phyloP scores from a whole-genome alignment of 2,329 filamentous ascomycete species.

The Scytalidium sp. region DNA sequence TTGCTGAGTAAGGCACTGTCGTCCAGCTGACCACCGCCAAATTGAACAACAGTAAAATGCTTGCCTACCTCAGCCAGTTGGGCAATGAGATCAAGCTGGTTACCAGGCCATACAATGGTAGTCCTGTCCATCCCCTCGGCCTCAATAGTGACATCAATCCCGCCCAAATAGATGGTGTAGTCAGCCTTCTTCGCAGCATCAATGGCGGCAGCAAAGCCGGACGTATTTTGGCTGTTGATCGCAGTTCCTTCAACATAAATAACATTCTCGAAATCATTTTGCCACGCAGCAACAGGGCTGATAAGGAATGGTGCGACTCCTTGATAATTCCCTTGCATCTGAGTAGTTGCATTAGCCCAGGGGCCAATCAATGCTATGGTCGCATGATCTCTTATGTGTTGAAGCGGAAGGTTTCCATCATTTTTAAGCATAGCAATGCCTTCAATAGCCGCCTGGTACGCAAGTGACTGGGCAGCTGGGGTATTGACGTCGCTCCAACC shows the following conservation, averaged over 20 bases:
- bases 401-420: slow-evolving; percentile 4
- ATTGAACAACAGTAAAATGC: slow-evolving; percentile 46
- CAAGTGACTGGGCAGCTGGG: background rate
- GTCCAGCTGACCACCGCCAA: slow-evolving; percentile 48
- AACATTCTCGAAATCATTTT: slow-evolving; percentile 21
- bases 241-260: slow-evolving; percentile 28
- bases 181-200: slow-evolving; percentile 40
- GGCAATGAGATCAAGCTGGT: slow-evolving; percentile 48
- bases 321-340: slow-evolving; percentile 7
- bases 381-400: background rate
- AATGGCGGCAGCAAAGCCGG: slow-evolving; percentile 22
- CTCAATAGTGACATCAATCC: slow-evolving; percentile 50
- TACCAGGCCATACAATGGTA: slow-evolving; percentile 45
- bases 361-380: slow-evolving; percentile 8
- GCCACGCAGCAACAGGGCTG: slow-evolving; percentile 40
- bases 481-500: background rate
- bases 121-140: slow-evolving; percentile 46
- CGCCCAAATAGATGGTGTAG: slow-evolving; percentile 49
- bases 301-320: slow-evolving; percentile 5
- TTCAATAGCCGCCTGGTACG: slow-evolving; percentile 4
- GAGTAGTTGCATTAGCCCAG: slow-evolving; percentile 5
- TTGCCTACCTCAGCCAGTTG: slow-evolving; percentile 40
- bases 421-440: slow-evolving; percentile 8
- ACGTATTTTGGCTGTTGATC: slow-evolving; percentile 26
- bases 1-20: slow-evolving; percentile 43